A percentile compares a stretch with the other conserved stretches of the same genome.
Conservation (phyloP, 257 asterid species). For the Gentiana macrophylla region DNA sequence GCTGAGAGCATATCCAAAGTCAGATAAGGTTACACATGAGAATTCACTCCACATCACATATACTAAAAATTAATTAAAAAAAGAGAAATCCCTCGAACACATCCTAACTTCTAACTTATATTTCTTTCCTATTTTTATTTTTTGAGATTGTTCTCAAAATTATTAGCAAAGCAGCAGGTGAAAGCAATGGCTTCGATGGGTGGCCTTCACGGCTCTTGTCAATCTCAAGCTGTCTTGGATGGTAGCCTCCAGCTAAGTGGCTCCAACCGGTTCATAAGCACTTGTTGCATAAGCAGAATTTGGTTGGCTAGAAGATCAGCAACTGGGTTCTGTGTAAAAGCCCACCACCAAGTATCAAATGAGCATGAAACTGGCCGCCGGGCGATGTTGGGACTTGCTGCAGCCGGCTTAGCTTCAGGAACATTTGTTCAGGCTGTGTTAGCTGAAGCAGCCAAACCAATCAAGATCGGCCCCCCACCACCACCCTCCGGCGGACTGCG, state of each 20-base stretch:
- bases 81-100: background rate
- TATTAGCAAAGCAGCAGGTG: conserved; percentile 14
- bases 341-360: conserved; percentile 46
- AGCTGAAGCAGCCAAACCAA: conserved; percentile 69
- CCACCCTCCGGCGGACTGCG: conserved; percentile 96
- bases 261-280: conserved; percentile 35
- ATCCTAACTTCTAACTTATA: background rate
- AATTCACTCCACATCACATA: conserved; percentile 23
- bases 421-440: conserved; percentile 69
- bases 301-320: conserved; percentile 15
- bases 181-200: conserved; percentile 83
- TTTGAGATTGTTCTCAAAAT: no score
- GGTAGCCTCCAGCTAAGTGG: conserved; percentile 66
- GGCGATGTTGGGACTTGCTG: conserved; percentile 67
- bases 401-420: conserved; percentile 60
- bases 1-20: conserved; percentile 25
- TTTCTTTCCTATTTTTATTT: background rate
- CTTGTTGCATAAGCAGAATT: conserved; percentile 28
- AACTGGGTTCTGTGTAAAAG: conserved; percentile 19
- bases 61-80: conserved; percentile 6
- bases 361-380: conserved; percentile 78
- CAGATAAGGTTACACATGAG: conserved; percentile 30
- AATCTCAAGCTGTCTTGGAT: conserved; percentile 65
- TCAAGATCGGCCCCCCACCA: conserved; percentile 81
- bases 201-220: conserved; percentile 67